These are phyloP conservation scores for Arthroderma sp. DNA, from an alignment of 2,329 filamentous ascomycete species.

Conservation along the genomic window DNA sequence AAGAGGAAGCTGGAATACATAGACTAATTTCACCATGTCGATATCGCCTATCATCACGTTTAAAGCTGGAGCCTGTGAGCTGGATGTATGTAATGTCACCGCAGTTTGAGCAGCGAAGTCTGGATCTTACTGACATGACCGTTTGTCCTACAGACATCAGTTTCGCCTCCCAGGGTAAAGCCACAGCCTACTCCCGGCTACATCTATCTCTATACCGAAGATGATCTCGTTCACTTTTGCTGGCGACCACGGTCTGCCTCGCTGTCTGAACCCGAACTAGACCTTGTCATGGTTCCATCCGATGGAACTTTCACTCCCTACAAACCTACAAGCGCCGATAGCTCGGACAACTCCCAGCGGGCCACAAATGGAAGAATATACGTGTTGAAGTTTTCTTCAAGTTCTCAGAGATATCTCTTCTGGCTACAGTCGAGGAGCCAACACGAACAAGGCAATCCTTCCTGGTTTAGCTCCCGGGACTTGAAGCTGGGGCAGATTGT, in stretches of 20 bases:
- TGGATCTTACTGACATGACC: background rate
- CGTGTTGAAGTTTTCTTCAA: constrained; percentile 84
- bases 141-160: constrained; percentile 30
- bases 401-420: constrained; percentile 81
- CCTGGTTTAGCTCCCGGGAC: constrained; percentile 74
- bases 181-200: constrained; percentile 64
- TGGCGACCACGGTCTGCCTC: constrained; percentile 71
- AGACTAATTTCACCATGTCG: constrained; percentile 48
- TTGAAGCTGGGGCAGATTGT: constrained; percentile 80
- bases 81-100: constrained; percentile 50
- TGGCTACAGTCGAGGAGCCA: constrained; percentile 92
- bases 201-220: constrained; percentile 83
- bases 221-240: constrained; percentile 94
- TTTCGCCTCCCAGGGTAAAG: constrained; percentile 57
- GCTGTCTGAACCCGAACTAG: constrained; percentile 62
- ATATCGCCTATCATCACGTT: constrained; percentile 81
- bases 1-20: too few species aligned
- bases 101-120: background rate
- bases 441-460: constrained; percentile 53
- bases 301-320: constrained; percentile 83
- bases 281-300: constrained; percentile 83
- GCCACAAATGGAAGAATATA: constrained; percentile 77
- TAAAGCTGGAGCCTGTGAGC: constrained; percentile 81
- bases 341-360: constrained; percentile 48
- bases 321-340: constrained; percentile 44